Conservation (phyloP, 2,329 filamentous ascomycete genomes). For the Cladosporium sp. region DNA sequence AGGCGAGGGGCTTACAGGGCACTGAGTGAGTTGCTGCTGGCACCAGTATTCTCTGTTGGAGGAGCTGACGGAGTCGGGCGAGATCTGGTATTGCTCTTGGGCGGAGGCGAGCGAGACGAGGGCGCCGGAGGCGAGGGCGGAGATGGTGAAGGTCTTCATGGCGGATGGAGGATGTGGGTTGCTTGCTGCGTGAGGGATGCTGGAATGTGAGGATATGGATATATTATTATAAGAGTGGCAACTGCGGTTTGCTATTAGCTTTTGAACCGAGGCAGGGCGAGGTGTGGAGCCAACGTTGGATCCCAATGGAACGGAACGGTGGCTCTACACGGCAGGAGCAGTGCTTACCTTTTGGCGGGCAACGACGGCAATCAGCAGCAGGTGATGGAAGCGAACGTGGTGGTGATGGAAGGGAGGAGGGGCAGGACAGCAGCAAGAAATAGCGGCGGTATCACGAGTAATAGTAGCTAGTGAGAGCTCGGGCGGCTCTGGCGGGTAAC, state of each 20-base stretch:
- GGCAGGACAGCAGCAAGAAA: slow-evolving; percentile 8
- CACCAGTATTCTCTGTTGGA: slow-evolving; percentile 52
- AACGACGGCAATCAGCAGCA: no score
- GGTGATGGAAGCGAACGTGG: slow-evolving; percentile 1
- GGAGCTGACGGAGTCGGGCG: slow-evolving; percentile 54
- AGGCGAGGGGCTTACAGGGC: slow-evolving; percentile 44
- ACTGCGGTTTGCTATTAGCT: no score
- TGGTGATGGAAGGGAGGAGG: slow-evolving; percentile 9
- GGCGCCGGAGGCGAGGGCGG: slow-evolving; percentile 44
- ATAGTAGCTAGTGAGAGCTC: slow-evolving; percentile 1
- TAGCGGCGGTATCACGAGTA: slow-evolving; percentile 3
- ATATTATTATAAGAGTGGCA: no score
- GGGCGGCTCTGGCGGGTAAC: slow-evolving; percentile 6
- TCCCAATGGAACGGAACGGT: no score
- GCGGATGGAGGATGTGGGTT: neutral
- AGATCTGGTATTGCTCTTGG: slow-evolving; percentile 53
- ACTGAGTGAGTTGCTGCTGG: slow-evolving; percentile 53
- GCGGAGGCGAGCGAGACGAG: slow-evolving; percentile 49
- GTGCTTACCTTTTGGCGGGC: no score
- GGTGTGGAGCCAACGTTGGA: no score
- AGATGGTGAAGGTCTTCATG: slow-evolving; percentile 43
- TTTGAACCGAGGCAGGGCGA: no score
- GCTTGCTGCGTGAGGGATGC: neutral
- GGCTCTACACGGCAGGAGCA: no score
- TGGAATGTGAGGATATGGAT: neutral